Percentiles rank a stretch among this genome's conserved stretches.
phyloP scores from a whole-genome alignment of 768 basidiomycete genomes.

The Podaxis sp. region DNA sequence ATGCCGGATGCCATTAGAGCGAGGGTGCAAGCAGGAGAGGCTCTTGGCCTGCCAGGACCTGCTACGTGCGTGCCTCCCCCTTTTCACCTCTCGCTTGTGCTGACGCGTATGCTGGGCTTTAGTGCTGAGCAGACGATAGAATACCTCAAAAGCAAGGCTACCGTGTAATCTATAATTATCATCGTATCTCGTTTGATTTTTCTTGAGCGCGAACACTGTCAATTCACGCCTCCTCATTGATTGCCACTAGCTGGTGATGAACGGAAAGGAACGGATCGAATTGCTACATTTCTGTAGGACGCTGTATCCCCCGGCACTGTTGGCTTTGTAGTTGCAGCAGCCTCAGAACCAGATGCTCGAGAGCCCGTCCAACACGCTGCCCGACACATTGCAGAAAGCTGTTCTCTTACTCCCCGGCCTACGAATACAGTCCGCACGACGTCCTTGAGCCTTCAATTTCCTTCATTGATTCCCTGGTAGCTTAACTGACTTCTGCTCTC shows the following conservation, averaged over 20 bases:
- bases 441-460: not conserved
- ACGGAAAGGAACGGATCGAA: not conserved
- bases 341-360: not conserved
- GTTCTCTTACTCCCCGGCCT: not conserved
- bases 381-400: not conserved
- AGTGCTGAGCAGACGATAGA: slow-evolving; percentile 24
- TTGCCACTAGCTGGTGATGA: not conserved
- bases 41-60: slow-evolving; percentile 20
- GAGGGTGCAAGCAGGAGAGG: slow-evolving; percentile 24
- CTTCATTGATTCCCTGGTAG: not conserved
- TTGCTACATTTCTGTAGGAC: not conserved
- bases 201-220: not conserved
- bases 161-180: not conserved
- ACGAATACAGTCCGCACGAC: not conserved
- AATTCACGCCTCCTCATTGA: not conserved
- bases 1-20: slow-evolving; percentile 17
- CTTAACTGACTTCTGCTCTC: not conserved
- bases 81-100: not conserved
- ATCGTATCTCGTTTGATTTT: not conserved
- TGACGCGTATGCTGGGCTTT: not conserved
- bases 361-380: not conserved
- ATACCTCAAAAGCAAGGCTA: slow-evolving; percentile 13
- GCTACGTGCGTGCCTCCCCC: slow-evolving; percentile 19
- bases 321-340: not conserved
- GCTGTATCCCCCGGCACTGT: not conserved